These are phyloP conservation scores for Sisymbrium altissimum DNA, from an alignment of 345 rosid species.

Conservation along the genomic window DNA sequence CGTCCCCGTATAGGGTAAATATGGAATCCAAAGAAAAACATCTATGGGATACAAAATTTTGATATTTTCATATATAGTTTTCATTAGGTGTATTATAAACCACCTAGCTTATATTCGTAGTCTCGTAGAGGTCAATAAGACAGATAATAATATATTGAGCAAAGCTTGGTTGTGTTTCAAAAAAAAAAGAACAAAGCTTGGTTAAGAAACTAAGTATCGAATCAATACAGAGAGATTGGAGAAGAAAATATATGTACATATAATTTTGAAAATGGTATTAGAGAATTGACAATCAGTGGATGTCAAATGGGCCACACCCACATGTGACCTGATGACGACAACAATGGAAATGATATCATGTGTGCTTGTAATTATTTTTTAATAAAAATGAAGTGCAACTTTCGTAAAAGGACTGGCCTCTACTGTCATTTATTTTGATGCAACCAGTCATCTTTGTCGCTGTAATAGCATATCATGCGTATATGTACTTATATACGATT, in stretches of 20 bases:
- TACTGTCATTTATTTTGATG: constrained; percentile 19
- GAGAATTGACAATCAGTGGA: constrained; percentile 19
- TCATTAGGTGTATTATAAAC: too few relatives aligned
- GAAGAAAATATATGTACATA: background rate
- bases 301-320: constrained; percentile 33
- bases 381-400: constrained; percentile 18
- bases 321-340: constrained; percentile 30
- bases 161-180: constrained; percentile 1
- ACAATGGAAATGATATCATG: constrained; percentile 21
- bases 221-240: background rate
- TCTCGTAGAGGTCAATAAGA: background rate
- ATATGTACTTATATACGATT: background rate
- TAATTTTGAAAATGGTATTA: background rate
- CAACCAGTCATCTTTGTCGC: constrained; percentile 13
- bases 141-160: background rate
- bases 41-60: background rate
- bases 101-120: too few relatives aligned
- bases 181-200: constrained; percentile 4
- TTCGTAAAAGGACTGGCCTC: constrained; percentile 15
- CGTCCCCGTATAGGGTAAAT: background rate
- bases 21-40: background rate
- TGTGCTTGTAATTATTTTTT: constrained; percentile 11
- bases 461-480: background rate
- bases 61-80: background rate
- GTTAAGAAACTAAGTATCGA: background rate